Percentiles rank a stretch among this genome's conserved stretches.
Conservation (phyloP, 257 asterid species). For the Solanum pinnatisectum region DNA sequence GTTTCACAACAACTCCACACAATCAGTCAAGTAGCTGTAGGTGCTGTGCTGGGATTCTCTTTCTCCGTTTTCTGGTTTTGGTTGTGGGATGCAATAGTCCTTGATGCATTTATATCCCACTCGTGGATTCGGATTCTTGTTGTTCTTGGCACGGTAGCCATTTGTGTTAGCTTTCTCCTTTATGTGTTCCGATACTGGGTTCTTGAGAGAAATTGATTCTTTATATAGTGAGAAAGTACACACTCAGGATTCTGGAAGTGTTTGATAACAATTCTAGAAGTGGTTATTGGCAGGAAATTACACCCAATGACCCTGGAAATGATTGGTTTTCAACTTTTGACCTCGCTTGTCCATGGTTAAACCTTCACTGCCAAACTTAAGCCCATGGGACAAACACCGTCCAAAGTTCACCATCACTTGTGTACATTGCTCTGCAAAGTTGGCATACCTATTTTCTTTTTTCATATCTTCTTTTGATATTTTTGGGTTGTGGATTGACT, state of each 20-base stretch:
- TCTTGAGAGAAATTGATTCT: slow-evolving; percentile 12
- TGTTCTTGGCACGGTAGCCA: slow-evolving; percentile 21
- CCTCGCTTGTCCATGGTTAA: neutral
- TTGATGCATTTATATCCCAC: slow-evolving; percentile 28
- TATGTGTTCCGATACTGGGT: slow-evolving; percentile 29
- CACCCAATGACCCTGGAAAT: neutral
- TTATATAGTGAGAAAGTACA: neutral
- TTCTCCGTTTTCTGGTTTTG: slow-evolving; percentile 59
- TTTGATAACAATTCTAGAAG: neutral
- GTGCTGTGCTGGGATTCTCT: slow-evolving; percentile 44
- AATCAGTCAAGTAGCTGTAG: slow-evolving; percentile 59
- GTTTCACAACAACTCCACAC: slow-evolving; percentile 66
- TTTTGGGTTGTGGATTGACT: neutral
- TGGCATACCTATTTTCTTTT: too few relatives aligned
- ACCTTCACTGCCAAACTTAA: neutral
- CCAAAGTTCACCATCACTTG: too few relatives aligned
- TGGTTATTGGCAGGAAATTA: neutral
- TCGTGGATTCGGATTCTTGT: slow-evolving; percentile 38
- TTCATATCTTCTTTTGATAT: neutral
- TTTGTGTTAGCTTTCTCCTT: slow-evolving; percentile 21
- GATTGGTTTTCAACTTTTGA: neutral
- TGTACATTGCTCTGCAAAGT: too few relatives aligned
- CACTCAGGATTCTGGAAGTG: neutral
- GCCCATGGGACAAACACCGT: too few relatives aligned
- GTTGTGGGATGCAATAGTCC: slow-evolving; percentile 48